Conservation (phyloP, 805 yeast genomes). For the Debaryomyces castellii region DNA sequence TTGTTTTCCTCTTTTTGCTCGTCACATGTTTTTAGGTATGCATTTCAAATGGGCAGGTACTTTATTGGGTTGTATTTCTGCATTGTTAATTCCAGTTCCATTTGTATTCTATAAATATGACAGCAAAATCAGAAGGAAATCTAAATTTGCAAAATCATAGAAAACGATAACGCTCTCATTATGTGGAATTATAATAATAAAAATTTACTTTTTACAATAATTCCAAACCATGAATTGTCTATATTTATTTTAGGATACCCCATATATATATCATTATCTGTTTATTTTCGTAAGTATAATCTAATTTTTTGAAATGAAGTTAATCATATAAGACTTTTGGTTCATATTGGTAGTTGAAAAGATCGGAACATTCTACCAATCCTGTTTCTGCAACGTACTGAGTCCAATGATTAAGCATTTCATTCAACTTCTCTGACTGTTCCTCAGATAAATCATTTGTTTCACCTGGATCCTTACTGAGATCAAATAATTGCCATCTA, state of each 20-base stretch:
- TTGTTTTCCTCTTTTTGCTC: slow-evolving; percentile 61
- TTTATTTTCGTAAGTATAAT: not conserved
- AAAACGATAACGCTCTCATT: not conserved
- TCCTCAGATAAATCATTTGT: slow-evolving; percentile 40
- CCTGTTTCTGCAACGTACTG: slow-evolving; percentile 54
- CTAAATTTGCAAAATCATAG: slow-evolving; percentile 5
- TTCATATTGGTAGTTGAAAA: not conserved
- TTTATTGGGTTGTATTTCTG: slow-evolving; percentile 51
- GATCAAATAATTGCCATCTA: slow-evolving; percentile 49
- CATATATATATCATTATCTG: not conserved
- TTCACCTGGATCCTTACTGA: slow-evolving; percentile 52
- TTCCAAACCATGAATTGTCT: not conserved
- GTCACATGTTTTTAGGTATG: slow-evolving; percentile 49
- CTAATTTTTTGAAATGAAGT: not conserved
- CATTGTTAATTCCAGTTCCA: slow-evolving; percentile 56
- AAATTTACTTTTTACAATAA: too few species aligned
- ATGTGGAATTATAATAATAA: too few species aligned
- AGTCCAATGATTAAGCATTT: slow-evolving; percentile 49
- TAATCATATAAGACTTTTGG: not conserved
- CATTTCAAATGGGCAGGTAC: slow-evolving; percentile 57
- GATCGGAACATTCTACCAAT: slow-evolving; percentile 18
- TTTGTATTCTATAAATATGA: slow-evolving; percentile 54
- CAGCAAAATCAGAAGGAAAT: slow-evolving; percentile 23
- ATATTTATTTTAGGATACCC: not conserved
- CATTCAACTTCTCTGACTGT: slow-evolving; percentile 36